phyloP scores from a whole-genome alignment of 306 rosid genomes.

The Trichosanthes truncata region DNA sequence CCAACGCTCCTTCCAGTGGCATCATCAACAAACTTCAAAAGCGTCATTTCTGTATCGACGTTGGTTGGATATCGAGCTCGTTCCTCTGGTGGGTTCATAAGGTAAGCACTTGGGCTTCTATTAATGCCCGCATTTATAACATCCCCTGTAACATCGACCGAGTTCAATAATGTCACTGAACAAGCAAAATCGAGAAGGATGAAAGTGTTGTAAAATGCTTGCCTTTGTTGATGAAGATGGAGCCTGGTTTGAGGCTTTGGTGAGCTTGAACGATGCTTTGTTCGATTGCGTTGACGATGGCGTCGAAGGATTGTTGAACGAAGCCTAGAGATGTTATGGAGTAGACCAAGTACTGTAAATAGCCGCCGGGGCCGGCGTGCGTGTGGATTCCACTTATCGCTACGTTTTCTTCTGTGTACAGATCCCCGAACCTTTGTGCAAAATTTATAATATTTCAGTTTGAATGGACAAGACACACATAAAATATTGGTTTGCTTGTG shows the following conservation, averaged over 20 bases:
- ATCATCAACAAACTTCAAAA: constrained; percentile 51
- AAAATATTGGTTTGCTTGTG: no score
- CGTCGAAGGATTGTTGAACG: constrained; percentile 74
- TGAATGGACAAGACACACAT: no score
- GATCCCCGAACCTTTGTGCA: constrained; percentile 45
- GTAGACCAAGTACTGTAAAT: constrained; percentile 62
- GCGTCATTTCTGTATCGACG: constrained; percentile 64
- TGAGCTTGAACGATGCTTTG: constrained; percentile 71
- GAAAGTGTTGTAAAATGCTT: not conserved
- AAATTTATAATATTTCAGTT: not conserved
- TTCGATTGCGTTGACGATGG: constrained; percentile 51
- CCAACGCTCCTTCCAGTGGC: constrained; percentile 41
- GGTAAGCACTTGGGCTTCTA: constrained; percentile 79
- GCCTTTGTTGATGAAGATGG: constrained; percentile 51
- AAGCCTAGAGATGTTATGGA: constrained; percentile 57
- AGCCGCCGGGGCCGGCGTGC: constrained; percentile 91
- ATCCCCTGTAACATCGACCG: constrained; percentile 30
- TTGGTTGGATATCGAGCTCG: constrained; percentile 43
- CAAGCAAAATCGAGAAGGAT: not conserved
- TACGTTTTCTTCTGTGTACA: constrained; percentile 64
- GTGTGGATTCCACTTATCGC: constrained; percentile 86
- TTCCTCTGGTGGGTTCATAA: constrained; percentile 54
- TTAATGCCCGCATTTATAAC: constrained; percentile 59
- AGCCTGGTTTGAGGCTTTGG: constrained; percentile 52
- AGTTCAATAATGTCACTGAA: not conserved